phyloP scores from a whole-genome alignment of 805 yeast genomes.

The Candida loeiensis region DNA sequence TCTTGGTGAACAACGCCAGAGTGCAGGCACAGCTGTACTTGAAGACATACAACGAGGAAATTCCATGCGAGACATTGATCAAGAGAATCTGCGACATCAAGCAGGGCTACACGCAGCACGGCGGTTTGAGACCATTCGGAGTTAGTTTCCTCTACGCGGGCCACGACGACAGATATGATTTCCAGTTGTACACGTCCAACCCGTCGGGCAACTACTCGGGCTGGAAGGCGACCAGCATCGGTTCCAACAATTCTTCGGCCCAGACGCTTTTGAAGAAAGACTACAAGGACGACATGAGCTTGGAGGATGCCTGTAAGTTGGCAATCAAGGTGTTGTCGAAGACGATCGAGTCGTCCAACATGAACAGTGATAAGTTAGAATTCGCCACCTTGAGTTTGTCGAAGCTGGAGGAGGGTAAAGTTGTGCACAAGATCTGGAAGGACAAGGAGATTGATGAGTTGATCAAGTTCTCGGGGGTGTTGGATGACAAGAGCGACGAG shows the following conservation, averaged over 20 bases:
- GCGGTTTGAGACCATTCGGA: conserved; percentile 98
- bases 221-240: conserved; percentile 97
- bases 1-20: conserved; percentile 84
- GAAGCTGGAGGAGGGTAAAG: conserved; percentile 45
- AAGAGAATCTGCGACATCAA: conserved; percentile 87
- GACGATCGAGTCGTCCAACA: conserved; percentile 85
- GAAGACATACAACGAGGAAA: conserved; percentile 83
- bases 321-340: conserved; percentile 90
- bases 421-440: conserved; percentile 71
- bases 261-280: conserved; percentile 95
- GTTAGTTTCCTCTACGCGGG: conserved; percentile 97
- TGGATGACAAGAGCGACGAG: conserved; percentile 38
- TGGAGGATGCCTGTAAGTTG: conserved; percentile 76
- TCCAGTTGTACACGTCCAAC: conserved; percentile 90
- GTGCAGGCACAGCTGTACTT: conserved; percentile 78
- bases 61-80: conserved; percentile 90
- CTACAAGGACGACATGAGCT: conserved; percentile 73
- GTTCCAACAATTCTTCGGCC: conserved; percentile 94
- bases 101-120: conserved; percentile 98
- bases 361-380: conserved; percentile 88
- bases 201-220: conserved; percentile 98
- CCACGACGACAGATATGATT: conserved; percentile 82
- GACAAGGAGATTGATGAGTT: conserved; percentile 73
- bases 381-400: conserved; percentile 71
- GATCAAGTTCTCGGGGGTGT: conserved; percentile 68